Base-by-base conservation (phyloP, 139 green algal genomes). In the Closterium sp. region DNA sequence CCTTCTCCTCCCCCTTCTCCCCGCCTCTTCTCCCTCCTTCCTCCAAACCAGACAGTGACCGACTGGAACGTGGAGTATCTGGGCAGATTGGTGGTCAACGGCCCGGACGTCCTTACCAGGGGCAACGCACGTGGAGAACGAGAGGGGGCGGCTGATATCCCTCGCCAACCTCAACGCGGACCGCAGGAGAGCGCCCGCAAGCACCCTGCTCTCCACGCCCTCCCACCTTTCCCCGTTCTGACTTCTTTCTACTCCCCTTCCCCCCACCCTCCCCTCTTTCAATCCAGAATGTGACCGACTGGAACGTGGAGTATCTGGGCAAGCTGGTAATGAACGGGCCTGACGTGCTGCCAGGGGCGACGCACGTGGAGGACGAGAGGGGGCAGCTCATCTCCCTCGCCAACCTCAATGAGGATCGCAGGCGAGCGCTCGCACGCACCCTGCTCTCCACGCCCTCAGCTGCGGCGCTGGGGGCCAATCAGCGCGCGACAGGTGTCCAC, bases 351-450 rank as follows among this genome's bases (percentile, higher is more conserved):
- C 97, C 97, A 2, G 98, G 92, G 21, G 98, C 98, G 23, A 94
- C 98, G 64, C 96, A 97, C 19, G 96, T 99, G 23, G 98, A 99
- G 95, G 96, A 99, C 88, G 95, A 97, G 85, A 88, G 90, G 9
- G 97, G 97, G 28, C 85, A 93, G 8, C 36, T 98, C n/a, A 85
- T 98, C 21, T 90, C 94, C 87, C 96, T 99, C 32, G 38, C 76
- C 19, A 33, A 34, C 83, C 88, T 95, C 35, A 84, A 30, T 32
- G 19, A 66, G 81, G 92, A 97, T 94, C 95, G 93, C 33, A 94
- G 97, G 2, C 94, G 96, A 90, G 95, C 95, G 2, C 38, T 98
- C 4, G 97, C 97, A 28, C 98, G 98, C 95, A 95, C 95, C 91
- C 95, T 99, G 90, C 95, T 98, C 19, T 94, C 91, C 66, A 88